Conservation (phyloP, 371 early-diverging fungal species). For the Fennellomyces sp. region DNA sequence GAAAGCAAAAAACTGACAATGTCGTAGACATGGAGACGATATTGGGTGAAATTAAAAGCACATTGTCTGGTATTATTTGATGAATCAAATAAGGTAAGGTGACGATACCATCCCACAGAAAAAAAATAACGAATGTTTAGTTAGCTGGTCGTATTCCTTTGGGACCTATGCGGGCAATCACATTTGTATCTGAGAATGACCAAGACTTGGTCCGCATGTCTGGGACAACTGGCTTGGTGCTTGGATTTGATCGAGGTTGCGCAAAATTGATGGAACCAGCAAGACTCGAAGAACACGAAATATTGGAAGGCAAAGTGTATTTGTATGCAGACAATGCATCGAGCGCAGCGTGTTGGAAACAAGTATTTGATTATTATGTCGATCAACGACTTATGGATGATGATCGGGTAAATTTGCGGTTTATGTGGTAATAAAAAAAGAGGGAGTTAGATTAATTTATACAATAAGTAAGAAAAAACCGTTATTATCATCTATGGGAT, state of each 20-base stretch:
- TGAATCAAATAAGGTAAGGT: conserved; percentile 11
- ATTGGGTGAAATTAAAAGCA: conserved; percentile 14
- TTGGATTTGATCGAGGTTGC: conserved; percentile 6
- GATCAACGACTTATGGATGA: background rate
- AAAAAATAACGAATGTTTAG: background rate
- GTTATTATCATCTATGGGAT: too few species aligned
- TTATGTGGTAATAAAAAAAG: conserved; percentile 65
- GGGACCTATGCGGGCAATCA: background rate
- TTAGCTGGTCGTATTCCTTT: conserved; percentile 7
- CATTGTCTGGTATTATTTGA: conserved; percentile 1
- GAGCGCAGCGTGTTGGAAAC: conserved; percentile 8
- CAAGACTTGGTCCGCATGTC: conserved; percentile 8
- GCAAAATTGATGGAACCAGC: conserved; percentile 6
- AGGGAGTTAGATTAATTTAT: conserved; percentile 74
- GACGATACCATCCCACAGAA: background rate
- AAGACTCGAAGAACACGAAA: conserved; percentile 13
- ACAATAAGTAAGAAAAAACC: too few species aligned
- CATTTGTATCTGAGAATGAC: conserved; percentile 12
- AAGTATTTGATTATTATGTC: background rate
- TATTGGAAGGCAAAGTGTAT: conserved; percentile 14
- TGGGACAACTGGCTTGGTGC: conserved; percentile 5
- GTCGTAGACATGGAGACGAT: conserved; percentile 13
- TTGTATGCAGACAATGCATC: conserved; percentile 11
- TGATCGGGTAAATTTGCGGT: conserved; percentile 5
- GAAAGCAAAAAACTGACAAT: background rate